Evolutionary conservation across 2,329 filamentous ascomycete species (phyloP), one percentile per base, ranked within the genome.

Genomic region (Ophiosphaerella herpotricha): DNA sequence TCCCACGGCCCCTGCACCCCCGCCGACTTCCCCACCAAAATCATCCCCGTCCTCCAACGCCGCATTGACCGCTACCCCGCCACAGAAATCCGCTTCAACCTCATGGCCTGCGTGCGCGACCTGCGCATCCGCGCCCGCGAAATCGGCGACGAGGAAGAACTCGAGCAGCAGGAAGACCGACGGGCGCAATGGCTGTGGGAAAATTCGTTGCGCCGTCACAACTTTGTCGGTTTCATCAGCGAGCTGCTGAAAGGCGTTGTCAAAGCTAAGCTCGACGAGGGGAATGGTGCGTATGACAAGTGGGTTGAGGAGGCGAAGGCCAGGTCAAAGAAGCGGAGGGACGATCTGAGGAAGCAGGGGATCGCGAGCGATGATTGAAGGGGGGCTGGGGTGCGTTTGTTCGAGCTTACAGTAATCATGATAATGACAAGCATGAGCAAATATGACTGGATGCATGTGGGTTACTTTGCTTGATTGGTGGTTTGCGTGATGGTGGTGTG

Each of bases 171-270:
- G 80, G 85, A 93, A 77, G 81, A 83, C 68, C 96, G 96, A 83
- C 82, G 94, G 44, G 81, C 81, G 50, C 89, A 87, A 57, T 99
- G 94, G 94, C 83, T 86, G 69, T 97, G 94, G 81, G 94, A 99
- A 81, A 99, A 99, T 75, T 89, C 91, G 9, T 79, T 99, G 66
- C 79, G 94, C 53, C 80, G 89, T 63, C 93, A 96, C 74, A 99
- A 99, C 75, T 99, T 99, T 77, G 90, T 99, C 0, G 93, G 91
- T 0, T 97, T 99, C 66, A 89, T 93, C 3, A 91, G 90, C 11
- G 91, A 97, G 78, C 80, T 97, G 53, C 77, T 96, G 63, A 95
- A 94, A 79, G 89, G 86, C 1, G 93, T 97, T 4, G 88, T 91
- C n/a, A 80, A 76, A 57, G 73, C 77, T 54, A 96, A 95, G 79